These are phyloP conservation scores for Skeletonema costatum DNA, from an alignment of 108 stramenopile species.

Conservation along the genomic window DNA sequence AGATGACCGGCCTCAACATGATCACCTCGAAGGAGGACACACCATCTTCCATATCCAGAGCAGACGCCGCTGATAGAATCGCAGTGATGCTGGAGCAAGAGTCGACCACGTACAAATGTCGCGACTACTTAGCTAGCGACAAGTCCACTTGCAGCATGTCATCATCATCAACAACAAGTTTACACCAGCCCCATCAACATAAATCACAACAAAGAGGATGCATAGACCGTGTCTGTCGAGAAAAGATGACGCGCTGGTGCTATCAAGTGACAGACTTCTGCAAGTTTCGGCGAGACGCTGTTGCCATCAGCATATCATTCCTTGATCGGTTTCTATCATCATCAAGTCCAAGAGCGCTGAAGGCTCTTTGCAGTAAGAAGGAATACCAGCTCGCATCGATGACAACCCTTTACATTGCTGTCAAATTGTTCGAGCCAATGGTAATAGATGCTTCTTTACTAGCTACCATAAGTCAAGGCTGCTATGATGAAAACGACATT, in stretches of 20 bases:
- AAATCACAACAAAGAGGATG: neutral
- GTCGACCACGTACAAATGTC: neutral
- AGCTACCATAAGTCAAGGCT: constrained; percentile 62
- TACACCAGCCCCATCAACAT: neutral
- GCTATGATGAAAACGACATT: constrained; percentile 50
- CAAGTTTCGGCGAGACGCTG: constrained; percentile 69
- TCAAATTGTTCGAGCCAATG: constrained; percentile 81
- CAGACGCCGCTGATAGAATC: neutral
- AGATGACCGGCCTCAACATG: neutral
- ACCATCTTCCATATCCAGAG: neutral
- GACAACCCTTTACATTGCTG: constrained; percentile 79
- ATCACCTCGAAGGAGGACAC: neutral
- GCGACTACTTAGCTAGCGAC: neutral
- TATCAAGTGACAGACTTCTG: constrained; percentile 64
- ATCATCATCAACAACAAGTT: neutral
- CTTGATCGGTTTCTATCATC: constrained; percentile 64
- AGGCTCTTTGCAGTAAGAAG: constrained; percentile 59
- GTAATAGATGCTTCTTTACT: constrained; percentile 59
- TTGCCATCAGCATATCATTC: constrained; percentile 77
- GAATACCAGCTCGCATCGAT: constrained; percentile 83
- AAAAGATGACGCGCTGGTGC: constrained; percentile 75
- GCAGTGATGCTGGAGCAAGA: neutral
- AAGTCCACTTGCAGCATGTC: neutral
- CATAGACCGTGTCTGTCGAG: constrained; percentile 63
- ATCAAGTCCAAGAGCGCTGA: constrained; percentile 44